A percentile compares a stretch with the other conserved stretches of the same genome.
Evolutionary conservation across 2,329 filamentous ascomycete genomes (phyloP).

Genomic region (Trichoderma sp.): DNA sequence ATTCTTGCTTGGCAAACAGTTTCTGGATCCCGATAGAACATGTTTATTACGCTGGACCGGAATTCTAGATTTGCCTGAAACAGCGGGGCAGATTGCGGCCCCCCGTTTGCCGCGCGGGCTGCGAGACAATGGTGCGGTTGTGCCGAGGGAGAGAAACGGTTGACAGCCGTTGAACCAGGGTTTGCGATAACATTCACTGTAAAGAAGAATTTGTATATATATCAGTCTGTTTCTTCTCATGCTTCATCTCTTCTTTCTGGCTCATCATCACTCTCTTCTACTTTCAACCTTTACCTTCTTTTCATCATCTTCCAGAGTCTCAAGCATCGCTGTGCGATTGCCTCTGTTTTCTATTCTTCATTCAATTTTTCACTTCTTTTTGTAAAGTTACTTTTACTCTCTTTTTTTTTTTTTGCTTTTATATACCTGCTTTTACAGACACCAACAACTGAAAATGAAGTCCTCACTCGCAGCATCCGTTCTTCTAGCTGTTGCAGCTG

Average conservation of each 20-base stretch:
- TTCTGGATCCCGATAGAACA: neutral
- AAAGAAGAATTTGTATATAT: neutral
- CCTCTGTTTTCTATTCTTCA: neutral
- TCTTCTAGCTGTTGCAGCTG: conserved; percentile 6
- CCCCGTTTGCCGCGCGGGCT: conserved; percentile 18
- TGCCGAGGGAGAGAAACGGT: neutral
- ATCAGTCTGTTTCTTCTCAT: neutral
- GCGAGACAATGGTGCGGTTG: conserved; percentile 3
- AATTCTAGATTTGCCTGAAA: conserved; percentile 8
- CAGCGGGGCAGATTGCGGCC: conserved; percentile 5
- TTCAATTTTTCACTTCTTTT: neutral
- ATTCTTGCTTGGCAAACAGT: neutral
- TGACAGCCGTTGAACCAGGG: neutral
- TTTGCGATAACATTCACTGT: neutral
- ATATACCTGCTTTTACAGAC: neutral
- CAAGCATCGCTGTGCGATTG: conserved; percentile 18
- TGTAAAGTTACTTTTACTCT: neutral
- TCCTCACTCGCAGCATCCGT: neutral
- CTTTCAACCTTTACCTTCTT: neutral
- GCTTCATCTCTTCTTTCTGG: neutral
- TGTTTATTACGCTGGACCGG: neutral
- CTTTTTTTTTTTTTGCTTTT: neutral
- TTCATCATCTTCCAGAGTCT: conserved; percentile 7
- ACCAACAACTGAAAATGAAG: conserved; percentile 9
- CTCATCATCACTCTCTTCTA: conserved; percentile 5